Base-by-base conservation (phyloP, 2,329 filamentous ascomycete genomes). In the Fusarium lateritium region DNA sequence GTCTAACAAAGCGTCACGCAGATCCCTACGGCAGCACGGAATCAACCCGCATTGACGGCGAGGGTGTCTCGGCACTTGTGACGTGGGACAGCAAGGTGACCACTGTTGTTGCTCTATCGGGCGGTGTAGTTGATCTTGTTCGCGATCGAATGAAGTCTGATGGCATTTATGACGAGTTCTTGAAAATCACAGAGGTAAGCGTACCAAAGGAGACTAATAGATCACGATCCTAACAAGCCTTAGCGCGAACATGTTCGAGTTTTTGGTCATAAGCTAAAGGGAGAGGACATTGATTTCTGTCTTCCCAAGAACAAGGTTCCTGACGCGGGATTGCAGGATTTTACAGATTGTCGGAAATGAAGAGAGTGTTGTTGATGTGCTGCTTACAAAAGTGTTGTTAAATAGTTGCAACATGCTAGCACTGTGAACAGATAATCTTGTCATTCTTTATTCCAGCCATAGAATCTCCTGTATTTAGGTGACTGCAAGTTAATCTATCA, bases 1-100 rank as follows among this genome's bases (percentile, higher is more conserved):
- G 6, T 13, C 33, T 55, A 15, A 55, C n/a, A 31, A 6, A 7
- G 13, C 10, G 28, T 13, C 10, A 36, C 17, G 8, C 15, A 80
- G 79, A 80, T 56, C 76, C 76, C 0, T 82, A 80, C 22, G 81
- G 81, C 13, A 82, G 79, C 70, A 82, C 80, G 3, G 81, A 83
- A 65, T 79, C 79, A 2, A 78, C 78, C 7, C 73, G 79, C 17
- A 65, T 80, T 2, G 80, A 83, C 50, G 81, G 81, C 11, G 74
- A 78, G 13, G 73, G 75, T 0, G 77, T 81, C 19, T 81, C 80
- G 2, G 78, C 79, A 2, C 76, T 83, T 7, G 72, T 83, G 4
- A 81, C 79, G 2, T 83, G 81, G 81, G 81, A 83, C 51, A 82
- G 80, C 66, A 83, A 83, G 56, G 71, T 83, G 9, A 79, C 79